These are phyloP conservation scores for Posidonia australis DNA, from an alignment of 106 monocot species.

Conservation along the genomic window DNA sequence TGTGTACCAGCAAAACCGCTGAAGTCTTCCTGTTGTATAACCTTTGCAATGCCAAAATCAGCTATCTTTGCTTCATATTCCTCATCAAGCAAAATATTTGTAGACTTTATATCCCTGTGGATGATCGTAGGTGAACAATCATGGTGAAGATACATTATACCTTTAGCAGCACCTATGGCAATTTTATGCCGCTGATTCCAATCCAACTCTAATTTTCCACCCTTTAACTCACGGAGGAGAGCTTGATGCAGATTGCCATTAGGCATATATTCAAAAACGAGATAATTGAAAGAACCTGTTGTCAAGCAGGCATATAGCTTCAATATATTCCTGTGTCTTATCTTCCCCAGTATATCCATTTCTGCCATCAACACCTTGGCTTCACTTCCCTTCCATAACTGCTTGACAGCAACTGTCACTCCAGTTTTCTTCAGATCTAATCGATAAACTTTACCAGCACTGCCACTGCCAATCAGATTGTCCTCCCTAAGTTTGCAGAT, in stretches of 20 bases:
- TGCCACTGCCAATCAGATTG: conserved; percentile 62
- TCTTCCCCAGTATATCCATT: conserved; percentile 53
- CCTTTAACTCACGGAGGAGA: conserved; percentile 33
- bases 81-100: conserved; percentile 66
- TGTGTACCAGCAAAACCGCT: conserved; percentile 73
- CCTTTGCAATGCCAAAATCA: conserved; percentile 76
- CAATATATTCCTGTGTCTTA: conserved; percentile 68
- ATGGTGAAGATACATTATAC: conserved; percentile 86
- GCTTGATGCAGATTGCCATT: conserved; percentile 63
- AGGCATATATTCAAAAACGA: conserved; percentile 67
- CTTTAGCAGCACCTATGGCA: conserved; percentile 68
- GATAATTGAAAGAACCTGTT: conserved; percentile 33
- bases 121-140: conserved; percentile 63
- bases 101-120: conserved; percentile 76
- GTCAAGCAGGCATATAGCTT: conserved; percentile 61
- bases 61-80: conserved; percentile 73
- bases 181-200: conserved; percentile 63
- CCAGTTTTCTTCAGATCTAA: conserved; percentile 35
- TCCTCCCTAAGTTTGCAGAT: conserved; percentile 43
- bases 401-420: conserved; percentile 60
- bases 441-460: conserved; percentile 59
- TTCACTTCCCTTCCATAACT: conserved; percentile 36
- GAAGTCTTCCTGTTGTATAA: conserved; percentile 25
- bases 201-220: conserved; percentile 28
- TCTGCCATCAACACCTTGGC: conserved; percentile 34